These are phyloP conservation scores for Aphanomyces cochlioides DNA, from an alignment of 352 stramenopile species.

Conservation along the genomic window DNA sequence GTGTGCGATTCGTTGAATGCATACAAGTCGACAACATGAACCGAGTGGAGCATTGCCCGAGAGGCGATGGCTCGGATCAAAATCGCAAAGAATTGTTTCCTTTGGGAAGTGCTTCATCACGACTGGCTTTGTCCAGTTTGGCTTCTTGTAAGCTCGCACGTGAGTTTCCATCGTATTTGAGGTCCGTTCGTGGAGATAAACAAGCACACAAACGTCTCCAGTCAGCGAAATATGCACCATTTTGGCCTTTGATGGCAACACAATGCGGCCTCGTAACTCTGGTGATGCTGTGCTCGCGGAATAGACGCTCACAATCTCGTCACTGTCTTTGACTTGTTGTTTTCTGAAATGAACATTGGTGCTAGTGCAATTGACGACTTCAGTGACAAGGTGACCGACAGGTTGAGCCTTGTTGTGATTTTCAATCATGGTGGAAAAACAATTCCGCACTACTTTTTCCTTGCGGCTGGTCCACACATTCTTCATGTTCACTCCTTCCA, in stretches of 20 bases:
- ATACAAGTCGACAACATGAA: constrained; percentile 1
- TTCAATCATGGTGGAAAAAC: too few relatives aligned
- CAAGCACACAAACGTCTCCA: not conserved
- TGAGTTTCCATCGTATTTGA: constrained; percentile 17
- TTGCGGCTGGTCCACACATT: not conserved
- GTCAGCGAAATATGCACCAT: not conserved
- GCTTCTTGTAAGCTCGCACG: constrained; percentile 10
- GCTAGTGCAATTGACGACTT: too few relatives aligned
- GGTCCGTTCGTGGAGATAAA: not conserved
- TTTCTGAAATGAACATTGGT: not conserved
- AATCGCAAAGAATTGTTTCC: constrained; percentile 2
- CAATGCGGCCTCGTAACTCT: not conserved
- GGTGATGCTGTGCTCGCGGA: not conserved
- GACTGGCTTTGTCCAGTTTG: not conserved
- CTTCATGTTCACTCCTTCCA: not conserved
- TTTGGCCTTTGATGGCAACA: constrained; percentile 3
- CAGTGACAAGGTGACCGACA: too few relatives aligned
- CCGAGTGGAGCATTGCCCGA: constrained; percentile 19
- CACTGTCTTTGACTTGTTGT: not conserved
- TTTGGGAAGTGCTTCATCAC: too few relatives aligned
- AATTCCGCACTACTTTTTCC: not conserved
- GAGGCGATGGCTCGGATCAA: constrained; percentile 19
- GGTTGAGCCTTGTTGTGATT: too few relatives aligned
- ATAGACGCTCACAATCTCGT: not conserved
- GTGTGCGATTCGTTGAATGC: constrained; percentile 31